Conservation (phyloP, 2,329 filamentous ascomycete genomes). For the Ophiostoma populinum region DNA sequence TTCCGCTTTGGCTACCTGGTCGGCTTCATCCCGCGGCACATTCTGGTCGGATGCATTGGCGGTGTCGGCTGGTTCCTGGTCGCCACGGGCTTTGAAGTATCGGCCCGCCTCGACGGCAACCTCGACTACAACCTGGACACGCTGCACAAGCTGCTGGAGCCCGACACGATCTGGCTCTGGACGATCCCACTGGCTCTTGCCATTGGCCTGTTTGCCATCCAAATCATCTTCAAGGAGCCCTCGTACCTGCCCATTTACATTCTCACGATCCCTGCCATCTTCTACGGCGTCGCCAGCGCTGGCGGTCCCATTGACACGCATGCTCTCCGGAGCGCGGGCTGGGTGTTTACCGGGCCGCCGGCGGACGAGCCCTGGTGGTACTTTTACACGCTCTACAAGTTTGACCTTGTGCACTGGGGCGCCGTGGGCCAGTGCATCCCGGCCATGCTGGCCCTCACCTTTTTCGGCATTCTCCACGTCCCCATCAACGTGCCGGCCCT, state of each 20-base stretch:
- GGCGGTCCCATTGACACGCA: constrained; percentile 50
- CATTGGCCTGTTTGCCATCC: constrained; percentile 56
- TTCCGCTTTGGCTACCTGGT: constrained; percentile 84
- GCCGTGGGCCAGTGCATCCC: constrained; percentile 74
- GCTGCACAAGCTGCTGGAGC: constrained; percentile 52
- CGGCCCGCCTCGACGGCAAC: constrained; percentile 70
- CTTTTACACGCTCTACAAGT: constrained; percentile 90
- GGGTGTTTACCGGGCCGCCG: constrained; percentile 81
- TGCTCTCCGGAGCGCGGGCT: constrained; percentile 54
- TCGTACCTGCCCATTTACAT: constrained; percentile 82
- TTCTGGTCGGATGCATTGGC: constrained; percentile 91
- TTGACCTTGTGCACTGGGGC: constrained; percentile 63
- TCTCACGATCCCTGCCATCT: constrained; percentile 54
- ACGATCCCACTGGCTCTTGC: constrained; percentile 61
- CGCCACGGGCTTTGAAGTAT: constrained; percentile 83
- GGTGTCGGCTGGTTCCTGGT: constrained; percentile 93
- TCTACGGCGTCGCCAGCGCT: constrained; percentile 62
- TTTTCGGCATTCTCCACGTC: constrained; percentile 93
- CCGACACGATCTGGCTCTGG: constrained; percentile 70
- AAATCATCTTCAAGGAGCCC: constrained; percentile 61
- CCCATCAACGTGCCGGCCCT: constrained; percentile 95
- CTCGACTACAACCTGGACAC: constrained; percentile 68
- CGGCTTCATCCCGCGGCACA: constrained; percentile 91
- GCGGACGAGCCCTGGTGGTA: constrained; percentile 88
- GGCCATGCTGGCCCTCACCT: constrained; percentile 91